Conservation (phyloP, 345 rosid genomes). For the Salix suchowensis region DNA sequence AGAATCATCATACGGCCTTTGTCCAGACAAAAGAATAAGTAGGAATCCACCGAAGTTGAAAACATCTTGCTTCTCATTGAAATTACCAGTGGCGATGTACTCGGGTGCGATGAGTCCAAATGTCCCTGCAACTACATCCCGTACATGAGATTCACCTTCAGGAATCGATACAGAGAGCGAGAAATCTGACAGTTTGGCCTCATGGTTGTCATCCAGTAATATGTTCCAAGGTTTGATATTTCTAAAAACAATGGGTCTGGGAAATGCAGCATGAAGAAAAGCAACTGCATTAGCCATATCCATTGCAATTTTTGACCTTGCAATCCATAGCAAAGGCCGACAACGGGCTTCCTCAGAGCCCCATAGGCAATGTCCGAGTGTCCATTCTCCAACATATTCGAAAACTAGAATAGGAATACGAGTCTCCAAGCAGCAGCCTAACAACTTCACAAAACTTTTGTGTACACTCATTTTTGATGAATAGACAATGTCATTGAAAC, state of each 20-base stretch:
- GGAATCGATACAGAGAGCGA: too few relatives aligned
- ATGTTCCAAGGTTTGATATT: too few relatives aligned
- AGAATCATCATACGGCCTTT: not conserved
- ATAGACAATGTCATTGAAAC: conserved; percentile 7
- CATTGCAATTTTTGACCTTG: too few relatives aligned
- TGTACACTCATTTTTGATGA: conserved; percentile 13
- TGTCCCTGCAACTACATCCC: not conserved
- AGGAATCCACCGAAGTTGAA: conserved; percentile 14
- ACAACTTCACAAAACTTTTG: conserved; percentile 15
- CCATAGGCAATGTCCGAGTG: too few relatives aligned
- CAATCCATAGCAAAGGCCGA: too few relatives aligned
- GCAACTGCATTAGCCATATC: too few relatives aligned
- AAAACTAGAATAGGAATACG: not conserved
- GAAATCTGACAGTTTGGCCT: too few relatives aligned
- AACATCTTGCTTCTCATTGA: conserved; percentile 29
- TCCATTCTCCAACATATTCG: too few relatives aligned
- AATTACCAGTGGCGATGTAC: not conserved
- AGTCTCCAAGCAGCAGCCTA: conserved; percentile 31
- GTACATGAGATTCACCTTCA: not conserved
- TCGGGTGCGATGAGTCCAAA: conserved; percentile 6
- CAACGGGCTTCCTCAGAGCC: too few relatives aligned
- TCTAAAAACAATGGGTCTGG: too few relatives aligned
- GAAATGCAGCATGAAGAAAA: too few relatives aligned
- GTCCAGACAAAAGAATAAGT: conserved; percentile 16
- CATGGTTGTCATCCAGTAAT: too few relatives aligned